Conservation (phyloP, 2,329 filamentous ascomycete species). For the Neonectria neomacrospora region DNA sequence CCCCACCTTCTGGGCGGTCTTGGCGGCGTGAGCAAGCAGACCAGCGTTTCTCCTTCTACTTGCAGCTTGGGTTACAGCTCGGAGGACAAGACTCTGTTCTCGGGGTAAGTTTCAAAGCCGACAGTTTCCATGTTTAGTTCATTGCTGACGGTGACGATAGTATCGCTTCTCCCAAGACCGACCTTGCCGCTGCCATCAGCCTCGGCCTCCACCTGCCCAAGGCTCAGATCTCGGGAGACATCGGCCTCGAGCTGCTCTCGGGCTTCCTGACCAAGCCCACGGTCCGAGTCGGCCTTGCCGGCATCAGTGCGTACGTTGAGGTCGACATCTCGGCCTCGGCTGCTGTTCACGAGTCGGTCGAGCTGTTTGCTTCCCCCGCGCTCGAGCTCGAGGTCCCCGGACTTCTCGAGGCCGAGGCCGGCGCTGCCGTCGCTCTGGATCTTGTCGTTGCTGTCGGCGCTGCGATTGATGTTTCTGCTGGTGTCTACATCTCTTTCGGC, state of each 20-base stretch:
- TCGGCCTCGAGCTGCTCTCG: constrained; percentile 56
- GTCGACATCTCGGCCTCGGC: constrained; percentile 58
- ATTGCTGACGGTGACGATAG: background rate
- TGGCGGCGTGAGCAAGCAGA: constrained; percentile 9
- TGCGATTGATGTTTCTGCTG: constrained; percentile 60
- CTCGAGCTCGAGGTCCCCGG: constrained; percentile 54
- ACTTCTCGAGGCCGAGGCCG: constrained; percentile 51
- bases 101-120: too few relatives aligned
- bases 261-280: constrained; percentile 53
- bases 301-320: constrained; percentile 63
- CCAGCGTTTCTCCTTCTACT: background rate
- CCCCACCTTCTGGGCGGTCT: constrained; percentile 30
- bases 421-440: constrained; percentile 61
- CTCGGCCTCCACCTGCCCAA: constrained; percentile 41
- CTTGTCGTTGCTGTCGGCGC: constrained; percentile 62
- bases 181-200: constrained; percentile 31
- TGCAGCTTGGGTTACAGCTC: constrained; percentile 32
- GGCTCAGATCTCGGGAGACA: constrained; percentile 60
- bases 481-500: constrained; percentile 59
- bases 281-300: constrained; percentile 59
- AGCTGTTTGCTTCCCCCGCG: constrained; percentile 57
- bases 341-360: constrained; percentile 61
- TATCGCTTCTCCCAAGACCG: constrained; percentile 33
- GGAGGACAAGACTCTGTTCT: constrained; percentile 33
- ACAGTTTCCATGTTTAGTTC: too few relatives aligned